Conservation (phyloP, 805 yeast genomes). For the Hanseniaspora hatyaiensis region DNA sequence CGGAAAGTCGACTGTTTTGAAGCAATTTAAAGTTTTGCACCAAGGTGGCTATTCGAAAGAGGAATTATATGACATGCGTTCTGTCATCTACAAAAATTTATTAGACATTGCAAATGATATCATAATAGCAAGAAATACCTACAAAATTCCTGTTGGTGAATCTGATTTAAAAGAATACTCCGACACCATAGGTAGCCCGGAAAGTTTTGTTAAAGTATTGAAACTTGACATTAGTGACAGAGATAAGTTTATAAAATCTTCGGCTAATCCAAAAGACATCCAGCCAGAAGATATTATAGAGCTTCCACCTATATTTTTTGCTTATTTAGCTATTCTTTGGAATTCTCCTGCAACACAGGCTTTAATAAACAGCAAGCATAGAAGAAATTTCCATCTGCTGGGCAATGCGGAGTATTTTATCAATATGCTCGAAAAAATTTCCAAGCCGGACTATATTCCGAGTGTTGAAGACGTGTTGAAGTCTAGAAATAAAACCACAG, state of each 20-base stretch:
- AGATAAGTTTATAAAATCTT: neutral
- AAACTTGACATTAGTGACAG: neutral
- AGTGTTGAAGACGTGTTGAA: constrained; percentile 66
- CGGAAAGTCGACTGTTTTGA: constrained; percentile 34
- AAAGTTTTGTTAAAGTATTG: neutral
- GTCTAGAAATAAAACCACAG: constrained; percentile 85
- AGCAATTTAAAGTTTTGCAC: constrained; percentile 29
- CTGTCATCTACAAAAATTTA: constrained; percentile 67
- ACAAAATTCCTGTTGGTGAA: constrained; percentile 15
- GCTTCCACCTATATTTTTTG: constrained; percentile 42
- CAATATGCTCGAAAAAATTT: constrained; percentile 43
- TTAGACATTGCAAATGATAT: constrained; percentile 65
- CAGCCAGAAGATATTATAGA: constrained; percentile 16
- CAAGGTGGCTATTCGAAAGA: constrained; percentile 33
- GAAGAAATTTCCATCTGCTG: constrained; percentile 65
- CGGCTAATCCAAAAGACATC: neutral
- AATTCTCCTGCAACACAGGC: constrained; percentile 44
- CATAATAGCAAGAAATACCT: constrained; percentile 44
- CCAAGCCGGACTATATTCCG: constrained; percentile 54
- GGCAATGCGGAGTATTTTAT: constrained; percentile 78
- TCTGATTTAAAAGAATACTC: constrained; percentile 5
- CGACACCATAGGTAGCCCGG: neutral
- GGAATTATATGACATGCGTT: constrained; percentile 62
- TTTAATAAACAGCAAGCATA: constrained; percentile 42
- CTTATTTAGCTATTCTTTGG: constrained; percentile 43